Evolutionary conservation across 179 eudicot genomes (phyloP).

Genomic region (Nepenthes alata): DNA sequence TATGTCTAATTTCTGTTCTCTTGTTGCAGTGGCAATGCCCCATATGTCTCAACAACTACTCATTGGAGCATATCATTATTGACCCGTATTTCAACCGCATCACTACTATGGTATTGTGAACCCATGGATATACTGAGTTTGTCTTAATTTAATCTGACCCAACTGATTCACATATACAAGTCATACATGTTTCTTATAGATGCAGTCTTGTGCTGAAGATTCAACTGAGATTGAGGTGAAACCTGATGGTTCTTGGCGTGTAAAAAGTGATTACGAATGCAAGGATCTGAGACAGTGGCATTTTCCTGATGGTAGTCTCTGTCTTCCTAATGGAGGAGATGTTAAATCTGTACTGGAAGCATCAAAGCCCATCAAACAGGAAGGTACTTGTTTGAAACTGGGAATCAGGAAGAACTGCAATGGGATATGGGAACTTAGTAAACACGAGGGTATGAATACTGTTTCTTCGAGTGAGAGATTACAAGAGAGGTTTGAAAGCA

Average conservation of each 20-base stretch:
- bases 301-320: conserved; percentile 44
- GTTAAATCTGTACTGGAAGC: conserved; percentile 39
- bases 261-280: conserved; percentile 34
- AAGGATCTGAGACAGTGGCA: conserved; percentile 38
- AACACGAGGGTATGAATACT: conserved; percentile 32
- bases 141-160: neutral
- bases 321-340: conserved; percentile 26
- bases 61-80: conserved; percentile 47
- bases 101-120: conserved; percentile 32
- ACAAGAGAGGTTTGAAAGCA: conserved; percentile 25
- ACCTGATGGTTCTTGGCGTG: conserved; percentile 91
- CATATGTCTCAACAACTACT: conserved; percentile 61
- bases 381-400: conserved; percentile 51
- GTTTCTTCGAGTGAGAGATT: conserved; percentile 38
- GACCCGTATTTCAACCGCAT: conserved; percentile 70
- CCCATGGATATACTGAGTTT: neutral
- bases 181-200: conserved; percentile 15
- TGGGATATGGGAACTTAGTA: conserved; percentile 77
- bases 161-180: neutral
- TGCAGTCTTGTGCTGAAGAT: conserved; percentile 57
- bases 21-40: conserved; percentile 79
- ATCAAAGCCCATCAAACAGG: conserved; percentile 53
- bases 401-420: conserved; percentile 73
- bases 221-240: conserved; percentile 73
- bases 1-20: neutral